Percentiles rank a stretch among this genome's conserved stretches.
phyloP scores from a whole-genome alignment of 148 eudicot species.

The Cornus suecica region DNA sequence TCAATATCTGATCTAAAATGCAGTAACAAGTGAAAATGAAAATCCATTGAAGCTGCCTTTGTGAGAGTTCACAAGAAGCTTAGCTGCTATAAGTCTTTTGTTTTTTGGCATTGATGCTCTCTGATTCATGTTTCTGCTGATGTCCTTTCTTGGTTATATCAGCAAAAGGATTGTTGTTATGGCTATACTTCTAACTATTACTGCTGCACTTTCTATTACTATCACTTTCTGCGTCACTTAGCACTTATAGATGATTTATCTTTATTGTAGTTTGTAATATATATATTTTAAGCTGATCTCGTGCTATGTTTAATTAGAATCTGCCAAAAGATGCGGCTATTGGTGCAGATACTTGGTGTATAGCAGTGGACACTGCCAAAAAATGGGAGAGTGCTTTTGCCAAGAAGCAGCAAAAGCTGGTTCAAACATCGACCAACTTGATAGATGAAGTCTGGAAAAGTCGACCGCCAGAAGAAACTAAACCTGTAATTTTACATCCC shows the following conservation, averaged over 20 bases:
- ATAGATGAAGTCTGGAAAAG: conserved; percentile 85
- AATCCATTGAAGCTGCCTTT: background rate
- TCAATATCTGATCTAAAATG: background rate
- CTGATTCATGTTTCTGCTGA: background rate
- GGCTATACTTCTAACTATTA: background rate
- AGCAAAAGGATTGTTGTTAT: background rate
- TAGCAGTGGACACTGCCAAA: conserved; percentile 92
- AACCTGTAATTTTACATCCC: conserved; percentile 68
- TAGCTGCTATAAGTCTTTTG: background rate
- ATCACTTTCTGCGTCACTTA: background rate
- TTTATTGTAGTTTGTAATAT: background rate
- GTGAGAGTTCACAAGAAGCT: background rate
- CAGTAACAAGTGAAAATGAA: background rate
- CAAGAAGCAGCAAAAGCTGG: conserved; percentile 70
- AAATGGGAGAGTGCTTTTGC: conserved; percentile 85
- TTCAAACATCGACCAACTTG: conserved; percentile 65
- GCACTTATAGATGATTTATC: background rate
- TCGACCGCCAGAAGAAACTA: conserved; percentile 58
- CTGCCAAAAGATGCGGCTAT: conserved; percentile 70
- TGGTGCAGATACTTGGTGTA: conserved; percentile 91
- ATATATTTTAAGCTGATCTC: background rate
- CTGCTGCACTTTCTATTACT: no score
- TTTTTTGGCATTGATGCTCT: background rate
- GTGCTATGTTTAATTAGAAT: conserved; percentile 45
- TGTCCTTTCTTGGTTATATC: background rate